Evolutionary conservation across 768 basidiomycete genomes (phyloP), one percentile per base, ranked within the genome.

Genomic region (Mycena maculata): DNA sequence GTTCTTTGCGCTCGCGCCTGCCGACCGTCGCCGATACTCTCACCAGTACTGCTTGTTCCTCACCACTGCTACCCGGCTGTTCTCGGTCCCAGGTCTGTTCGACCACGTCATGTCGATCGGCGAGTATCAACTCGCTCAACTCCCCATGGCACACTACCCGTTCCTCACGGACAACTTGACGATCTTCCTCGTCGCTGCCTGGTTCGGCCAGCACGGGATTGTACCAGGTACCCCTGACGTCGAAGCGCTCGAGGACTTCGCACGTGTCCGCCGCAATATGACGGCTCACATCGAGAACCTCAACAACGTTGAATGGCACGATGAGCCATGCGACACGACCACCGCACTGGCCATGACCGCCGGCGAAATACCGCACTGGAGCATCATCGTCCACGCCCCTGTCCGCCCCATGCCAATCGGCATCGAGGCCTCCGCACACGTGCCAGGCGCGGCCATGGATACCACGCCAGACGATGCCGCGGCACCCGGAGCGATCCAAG

Each of bases 151-250:
- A 10, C 61, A 63, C 52, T 63, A 63, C 25, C 52, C 52, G 0
- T 63, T 41, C 44, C 41, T 54, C 13, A 54, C 52, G 15, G 41
- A 53, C 33, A 63, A 63, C 31, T 13, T 54, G 16, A 45, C 53
- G 1, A 4, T 47, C 16, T 7, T 4, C 2, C 42, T 53, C 0
- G 33, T 55, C 9, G 61, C 61, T 0, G 42, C 50, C 3, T 63
- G 61, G 52, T 54, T 63, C 10, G 52, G 22, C 0, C 52, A 63
- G 33, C 61, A 55, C 42, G 61, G 61, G 7, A 33, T 63, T 1
- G 41, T 6, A 0, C 20, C 61, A 5, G 50, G 9, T 3, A 23
- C 30, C 2, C 12, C 25, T 1, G 52, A 33, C n/a, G 52, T 54
- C 2, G 9, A 2, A 2, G 13, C 11, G 1, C 31, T 62, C 13